Percentiles rank a stretch among this genome's conserved stretches.
These are phyloP conservation scores for Kodamaea jinghongensis DNA, from an alignment of 805 yeast genomes.

Conservation along the genomic window DNA sequence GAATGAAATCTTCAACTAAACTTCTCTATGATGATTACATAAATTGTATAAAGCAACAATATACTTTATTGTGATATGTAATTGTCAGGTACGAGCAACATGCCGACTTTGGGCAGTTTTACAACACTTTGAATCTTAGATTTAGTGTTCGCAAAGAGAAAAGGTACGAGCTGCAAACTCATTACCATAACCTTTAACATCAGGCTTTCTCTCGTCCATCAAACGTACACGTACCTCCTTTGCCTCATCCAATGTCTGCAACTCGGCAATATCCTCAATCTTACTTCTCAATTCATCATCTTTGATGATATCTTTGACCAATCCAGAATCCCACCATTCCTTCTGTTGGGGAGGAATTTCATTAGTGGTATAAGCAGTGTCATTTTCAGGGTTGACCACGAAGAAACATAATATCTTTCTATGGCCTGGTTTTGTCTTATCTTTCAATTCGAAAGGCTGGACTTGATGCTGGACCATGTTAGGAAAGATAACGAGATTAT, in stretches of 20 bases:
- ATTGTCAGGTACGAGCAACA: too few species aligned
- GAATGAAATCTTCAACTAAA: too few species aligned
- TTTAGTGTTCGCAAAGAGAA: constrained; percentile 6
- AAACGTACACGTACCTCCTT: constrained; percentile 24
- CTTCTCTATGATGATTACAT: too few species aligned
- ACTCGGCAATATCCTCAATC: constrained; percentile 8
- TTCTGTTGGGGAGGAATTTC: constrained; percentile 39
- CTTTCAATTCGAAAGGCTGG: constrained; percentile 35
- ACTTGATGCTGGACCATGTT: constrained; percentile 39
- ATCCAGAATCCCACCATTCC: constrained; percentile 28
- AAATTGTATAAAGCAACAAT: too few species aligned
- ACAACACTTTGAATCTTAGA: neutral
- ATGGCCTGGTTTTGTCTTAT: constrained; percentile 33
- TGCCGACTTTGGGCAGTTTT: too few species aligned
- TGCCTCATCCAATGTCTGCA: constrained; percentile 22
- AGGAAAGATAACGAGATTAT: constrained; percentile 35
- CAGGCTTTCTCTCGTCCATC: constrained; percentile 28
- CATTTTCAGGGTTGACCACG: constrained; percentile 34
- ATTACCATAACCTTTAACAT: neutral
- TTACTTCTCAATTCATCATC: constrained; percentile 3
- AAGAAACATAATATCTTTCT: constrained; percentile 41
- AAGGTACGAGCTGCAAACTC: neutral
- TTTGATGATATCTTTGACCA: constrained; percentile 11
- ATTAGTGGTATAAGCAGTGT: constrained; percentile 24
- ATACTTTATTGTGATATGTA: too few species aligned